Base-by-base conservation (phyloP, 345 rosid genomes). In the Pseudoturritis turrita region DNA sequence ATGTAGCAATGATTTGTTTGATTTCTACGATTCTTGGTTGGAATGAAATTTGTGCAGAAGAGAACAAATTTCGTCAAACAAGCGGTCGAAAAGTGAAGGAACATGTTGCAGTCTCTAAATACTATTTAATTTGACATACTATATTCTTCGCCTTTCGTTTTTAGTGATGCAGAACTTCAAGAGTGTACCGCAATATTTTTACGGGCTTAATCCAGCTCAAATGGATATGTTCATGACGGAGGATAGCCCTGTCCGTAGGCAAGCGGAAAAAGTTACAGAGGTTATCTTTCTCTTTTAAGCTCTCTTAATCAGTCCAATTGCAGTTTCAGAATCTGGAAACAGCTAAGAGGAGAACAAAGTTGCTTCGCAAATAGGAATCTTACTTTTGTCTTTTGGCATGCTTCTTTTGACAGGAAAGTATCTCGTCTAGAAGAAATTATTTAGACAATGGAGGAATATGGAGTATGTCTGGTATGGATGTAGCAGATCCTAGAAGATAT, bases 201-300 rank as follows among this genome's bases (percentile, higher is more conserved):
- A 94, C 73, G 99, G 99, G 60, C 97, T 91, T 47, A 59, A 79
- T 65, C 82, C 91, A 55, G 78, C 93, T 54, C 99, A 95, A 65
- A 79, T 95, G 91, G 86, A 84, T 68, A 89, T 91, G 97, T 88
- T 95, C 84, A 85, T 88, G 97, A 86, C 92, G 0, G 95, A 87
- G 79, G 92, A 88, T 77, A 88, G 83, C 79, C 96, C 88, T 39
- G 70, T 73, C 9, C 81, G 83, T 53, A 77, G 83, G 71, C 95
- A 86, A 71, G 68, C 96, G 2, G 92, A 82, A 75, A 81, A 79
- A 53, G 87, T 87, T 61, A 83, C 89, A 3, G 96, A 85, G 99
- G 97, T 91, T 74, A 18, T 2, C 13, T 56, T 62, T 57, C 55
- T 70, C 45, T 72, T 60, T 17, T 7, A 31, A 39, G 63, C 68